Evolutionary conservation across 202 grass and related monocot species (phyloP), one percentile per base, ranked within the genome.

Genomic region (Panicum hallii): DNA sequence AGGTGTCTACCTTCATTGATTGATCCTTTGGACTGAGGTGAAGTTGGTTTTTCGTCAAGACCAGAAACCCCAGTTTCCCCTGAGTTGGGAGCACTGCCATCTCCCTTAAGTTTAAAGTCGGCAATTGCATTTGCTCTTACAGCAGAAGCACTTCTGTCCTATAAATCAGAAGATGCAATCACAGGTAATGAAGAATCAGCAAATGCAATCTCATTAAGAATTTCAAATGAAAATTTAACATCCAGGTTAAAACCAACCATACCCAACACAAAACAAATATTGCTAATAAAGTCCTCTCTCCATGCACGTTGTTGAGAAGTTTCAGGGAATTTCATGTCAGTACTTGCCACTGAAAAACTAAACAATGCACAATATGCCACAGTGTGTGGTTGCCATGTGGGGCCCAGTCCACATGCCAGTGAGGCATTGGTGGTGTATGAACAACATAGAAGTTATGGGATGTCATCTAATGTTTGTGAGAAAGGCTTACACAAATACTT

Each of bases 61-160:
- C 79, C 84, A 11, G 90, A 94, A 78, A 75, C 56, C 63, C 66
- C 83, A n/a, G 63, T 91, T 72, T 75, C 86, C 23, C 62, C 86
- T 64, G 83, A 69, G 32, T 82, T 32, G 20, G 53, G 67, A 73
- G 13, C 75, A 79, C 53, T 11, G 36, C 74, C 44, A 87, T 92
- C 83, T 87, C 86, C 87, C 41, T 81, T 84, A 20, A 91, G 48
- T 68, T 87, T 79, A 83, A 67, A 72, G 79, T 75, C 46, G 55
- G 70, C 6, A 80, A 95, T 90, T 62, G 72, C 84, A 79, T 90
- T 95, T 63, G 75, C 28, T 74, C 89, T 87, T 88, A 87, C 83
- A 81, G 87, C 53, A 32, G 89, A 92, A 84, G 78, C 53, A 12
- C 32, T 72, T 71, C 83, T 87, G 30, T 52, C 84, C 96, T 98